Percentiles rank a stretch among this genome's conserved stretches.
Conservation (phyloP, 805 yeast genomes). For the Candida awuae region DNA sequence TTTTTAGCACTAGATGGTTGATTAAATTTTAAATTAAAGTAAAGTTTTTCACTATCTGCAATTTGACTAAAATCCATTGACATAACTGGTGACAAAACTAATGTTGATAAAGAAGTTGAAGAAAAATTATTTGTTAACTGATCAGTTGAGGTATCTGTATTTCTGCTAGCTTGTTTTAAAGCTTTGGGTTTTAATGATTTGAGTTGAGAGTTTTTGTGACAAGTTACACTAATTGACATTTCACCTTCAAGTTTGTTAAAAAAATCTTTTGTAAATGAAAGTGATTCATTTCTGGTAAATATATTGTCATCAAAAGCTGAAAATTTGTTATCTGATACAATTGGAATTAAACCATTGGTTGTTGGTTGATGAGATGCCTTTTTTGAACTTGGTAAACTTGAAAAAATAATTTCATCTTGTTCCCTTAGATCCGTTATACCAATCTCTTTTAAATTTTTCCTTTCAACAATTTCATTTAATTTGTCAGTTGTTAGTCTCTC, state of each 20-base stretch:
- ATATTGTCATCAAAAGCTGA: not conserved
- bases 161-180: conserved; percentile 1
- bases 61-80: conserved; percentile 1
- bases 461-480: conserved; percentile 9
- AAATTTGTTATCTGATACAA: conserved; percentile 4
- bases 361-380: not conserved
- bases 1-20: not conserved
- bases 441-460: conserved; percentile 8
- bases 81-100: not conserved
- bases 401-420: conserved; percentile 14
- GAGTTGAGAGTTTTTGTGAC: conserved; percentile 9
- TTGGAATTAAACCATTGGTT: conserved; percentile 1
- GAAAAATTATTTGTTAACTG: not conserved
- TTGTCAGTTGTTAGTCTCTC: conserved; percentile 12
- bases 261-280: conserved; percentile 11
- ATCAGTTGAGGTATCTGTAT: not conserved
- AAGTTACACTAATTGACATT: conserved; percentile 1
- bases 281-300: not conserved
- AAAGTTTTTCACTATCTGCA: conserved; percentile 5
- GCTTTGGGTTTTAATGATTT: conserved; percentile 11
- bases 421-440: conserved; percentile 6
- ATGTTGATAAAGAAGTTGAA: conserved; percentile 3
- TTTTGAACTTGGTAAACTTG: conserved; percentile 5
- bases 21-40: conserved; percentile 9
- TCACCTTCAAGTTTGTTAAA: conserved; percentile 15